Base-by-base conservation (phyloP, 2,329 filamentous ascomycete genomes). In the Cryoendolithus antarcticus region DNA sequence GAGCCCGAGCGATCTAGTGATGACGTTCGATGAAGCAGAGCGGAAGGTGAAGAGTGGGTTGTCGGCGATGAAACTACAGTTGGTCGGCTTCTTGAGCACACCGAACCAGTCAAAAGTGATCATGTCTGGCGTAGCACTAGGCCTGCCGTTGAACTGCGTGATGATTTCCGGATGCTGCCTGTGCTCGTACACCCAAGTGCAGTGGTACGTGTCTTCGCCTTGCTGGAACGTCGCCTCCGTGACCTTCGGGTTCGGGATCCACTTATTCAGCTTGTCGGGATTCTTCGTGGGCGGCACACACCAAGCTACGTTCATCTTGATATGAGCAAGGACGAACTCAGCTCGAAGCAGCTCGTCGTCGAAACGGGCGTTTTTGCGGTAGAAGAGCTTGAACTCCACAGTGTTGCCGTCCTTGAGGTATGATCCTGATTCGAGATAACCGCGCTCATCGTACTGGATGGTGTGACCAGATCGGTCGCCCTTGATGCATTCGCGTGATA, bases 331-430 rank as follows among this genome's bases (percentile, higher is more conserved):
- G 1, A 66, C 62, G 44, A 70, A 74, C 43, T 74, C 71, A 1
- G 69, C 71, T 35, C 70, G 63, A 3, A 75, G 60, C n/a, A 75
- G 59, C 42, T 73, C 71, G 48, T 72, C 70, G 15, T 67, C 68
- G 41, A 69, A 71, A 29, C 63, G 65, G 9, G 69, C 65, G 41
- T 68, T 67, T 48, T 71, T 70, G 32, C 70, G 65, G 50, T 75
- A 74, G 45, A 68, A 64, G 40, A 70, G 71, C 43, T 68, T 68
- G 61, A 74, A 74, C n/a, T 66, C 63, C 10, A 72, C 61, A 7
- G 71, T 49, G 41, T 71, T 73, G 2, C 62, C 63, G 42, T 72
- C 64, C 40, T 64, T 67, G 44, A 72, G 61, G 49, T 71, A 72
- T 2, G 69, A 73, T 8, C 71, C 71, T 7, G 63, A 65, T 36